A percentile compares a stretch with the other conserved stretches of the same genome.
Conservation (phyloP, 2,329 filamentous ascomycete genomes). For the Pestalotiopsis sp. region DNA sequence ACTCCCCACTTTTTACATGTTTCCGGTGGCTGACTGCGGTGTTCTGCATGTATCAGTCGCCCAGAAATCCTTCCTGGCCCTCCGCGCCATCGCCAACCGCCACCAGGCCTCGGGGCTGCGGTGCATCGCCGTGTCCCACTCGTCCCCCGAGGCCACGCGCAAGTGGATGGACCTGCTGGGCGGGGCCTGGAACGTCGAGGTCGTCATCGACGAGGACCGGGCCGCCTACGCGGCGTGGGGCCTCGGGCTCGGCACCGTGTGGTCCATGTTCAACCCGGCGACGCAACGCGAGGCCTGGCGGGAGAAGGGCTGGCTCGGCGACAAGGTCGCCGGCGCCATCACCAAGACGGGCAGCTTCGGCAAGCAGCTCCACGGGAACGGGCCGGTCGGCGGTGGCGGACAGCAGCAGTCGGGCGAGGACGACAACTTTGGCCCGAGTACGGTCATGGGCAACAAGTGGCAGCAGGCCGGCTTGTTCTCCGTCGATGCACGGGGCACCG, state of each 20-base stretch:
- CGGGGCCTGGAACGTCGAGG: slow-evolving; percentile 58
- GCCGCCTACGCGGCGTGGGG: slow-evolving; percentile 63
- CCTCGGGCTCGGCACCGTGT: slow-evolving; percentile 52
- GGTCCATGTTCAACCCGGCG: slow-evolving; percentile 57
- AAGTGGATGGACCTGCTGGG: slow-evolving; percentile 62
- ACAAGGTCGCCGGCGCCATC: slow-evolving; percentile 51
- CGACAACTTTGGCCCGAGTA: slow-evolving; percentile 40
- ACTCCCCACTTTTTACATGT: too few species aligned
- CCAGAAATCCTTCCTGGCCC: slow-evolving; percentile 58
- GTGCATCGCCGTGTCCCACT: slow-evolving; percentile 64
- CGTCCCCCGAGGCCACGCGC: slow-evolving; percentile 56
- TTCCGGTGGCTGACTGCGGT: not conserved
- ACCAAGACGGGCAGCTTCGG: slow-evolving; percentile 33
- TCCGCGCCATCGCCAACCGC: slow-evolving; percentile 57
- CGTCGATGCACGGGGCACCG: slow-evolving; percentile 50
- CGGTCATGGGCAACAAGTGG: slow-evolving; percentile 59
- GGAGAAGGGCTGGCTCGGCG: slow-evolving; percentile 58
- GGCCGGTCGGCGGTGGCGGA: slow-evolving; percentile 30
- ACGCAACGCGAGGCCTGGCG: slow-evolving; percentile 56
- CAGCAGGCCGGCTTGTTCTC: slow-evolving; percentile 57
- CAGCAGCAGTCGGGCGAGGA: slow-evolving; percentile 42
- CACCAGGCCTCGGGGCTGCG: slow-evolving; percentile 47
- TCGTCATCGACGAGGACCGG: slow-evolving; percentile 60
- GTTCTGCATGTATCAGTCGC: slow-evolving; percentile 42
- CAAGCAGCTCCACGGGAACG: not conserved